phyloP scores from a whole-genome alignment of 257 asterid genomes.

The Scutellaria minor region DNA sequence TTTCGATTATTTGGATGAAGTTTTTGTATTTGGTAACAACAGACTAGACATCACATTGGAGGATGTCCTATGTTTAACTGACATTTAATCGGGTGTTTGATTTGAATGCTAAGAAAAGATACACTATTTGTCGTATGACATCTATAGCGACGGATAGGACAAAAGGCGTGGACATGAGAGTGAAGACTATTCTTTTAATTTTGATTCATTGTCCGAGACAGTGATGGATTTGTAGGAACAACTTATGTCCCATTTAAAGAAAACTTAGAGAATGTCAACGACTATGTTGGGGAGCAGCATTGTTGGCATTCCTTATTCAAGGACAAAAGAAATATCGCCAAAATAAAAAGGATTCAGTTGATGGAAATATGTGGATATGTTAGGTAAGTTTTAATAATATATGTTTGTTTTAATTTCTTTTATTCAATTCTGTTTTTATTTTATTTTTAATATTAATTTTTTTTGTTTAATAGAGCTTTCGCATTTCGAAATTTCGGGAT shows the following conservation, averaged over 20 bases:
- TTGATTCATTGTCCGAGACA: background rate
- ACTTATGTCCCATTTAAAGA: background rate
- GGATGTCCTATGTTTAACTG: no score
- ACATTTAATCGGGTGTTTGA: background rate
- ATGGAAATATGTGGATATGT: background rate
- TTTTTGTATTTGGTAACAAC: no score
- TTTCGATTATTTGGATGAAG: no score
- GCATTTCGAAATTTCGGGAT: background rate
- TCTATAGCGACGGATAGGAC: background rate
- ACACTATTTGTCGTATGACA: background rate
- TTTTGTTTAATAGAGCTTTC: background rate
- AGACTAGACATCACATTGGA: no score
- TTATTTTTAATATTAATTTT: no score
- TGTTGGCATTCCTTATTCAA: background rate
- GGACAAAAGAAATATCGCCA: background rate
- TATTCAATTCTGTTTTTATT: background rate
- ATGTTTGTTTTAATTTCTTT: background rate
- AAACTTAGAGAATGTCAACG: background rate
- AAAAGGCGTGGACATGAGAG: background rate
- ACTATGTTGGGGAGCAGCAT: background rate
- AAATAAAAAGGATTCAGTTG: background rate
- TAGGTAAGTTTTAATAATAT: background rate
- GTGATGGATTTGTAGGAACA: background rate
- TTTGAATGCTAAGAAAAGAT: background rate
- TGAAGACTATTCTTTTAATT: background rate